These are phyloP conservation scores for Phytophthora idaei DNA, from an alignment of 352 stramenopile species.

Conservation along the genomic window DNA sequence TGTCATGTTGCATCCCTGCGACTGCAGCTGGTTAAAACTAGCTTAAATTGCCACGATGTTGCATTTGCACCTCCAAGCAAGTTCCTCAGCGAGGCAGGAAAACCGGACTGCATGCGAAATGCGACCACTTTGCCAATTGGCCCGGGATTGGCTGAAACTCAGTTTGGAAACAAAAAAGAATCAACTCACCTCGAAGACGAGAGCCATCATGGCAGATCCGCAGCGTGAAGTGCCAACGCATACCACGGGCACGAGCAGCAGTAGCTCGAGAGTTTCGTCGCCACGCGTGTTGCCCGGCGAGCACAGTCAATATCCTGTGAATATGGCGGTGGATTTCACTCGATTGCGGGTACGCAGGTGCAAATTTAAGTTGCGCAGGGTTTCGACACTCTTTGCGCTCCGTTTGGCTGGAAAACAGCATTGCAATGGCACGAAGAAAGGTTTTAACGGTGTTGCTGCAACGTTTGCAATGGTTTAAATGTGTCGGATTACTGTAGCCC, in stretches of 20 bases:
- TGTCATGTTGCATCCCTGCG: too few relatives aligned
- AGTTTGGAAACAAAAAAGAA: slow-evolving; percentile 28
- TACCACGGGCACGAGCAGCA: slow-evolving; percentile 1
- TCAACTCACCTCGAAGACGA: slow-evolving; percentile 11
- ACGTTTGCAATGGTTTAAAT: slow-evolving; percentile 22
- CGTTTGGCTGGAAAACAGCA: not conserved
- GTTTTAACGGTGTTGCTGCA: slow-evolving; percentile 11
- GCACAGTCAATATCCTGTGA: slow-evolving; percentile 59
- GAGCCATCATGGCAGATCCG: slow-evolving; percentile 34
- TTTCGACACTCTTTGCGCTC: slow-evolving; percentile 2
- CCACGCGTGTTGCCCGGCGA: slow-evolving; percentile 30
- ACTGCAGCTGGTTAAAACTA: not conserved
- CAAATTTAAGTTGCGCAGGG: slow-evolving; percentile 3
- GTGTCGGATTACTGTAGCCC: slow-evolving; percentile 27
- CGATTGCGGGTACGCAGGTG: slow-evolving; percentile 53
- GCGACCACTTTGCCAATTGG: not conserved
- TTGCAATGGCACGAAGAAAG: not conserved
- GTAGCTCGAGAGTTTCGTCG: slow-evolving; percentile 7
- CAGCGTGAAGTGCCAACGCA: slow-evolving; percentile 6
- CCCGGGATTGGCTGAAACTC: slow-evolving; percentile 27
- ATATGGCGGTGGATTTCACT: slow-evolving; percentile 75
- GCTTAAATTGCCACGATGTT: not conserved
- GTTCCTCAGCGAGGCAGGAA: not conserved
- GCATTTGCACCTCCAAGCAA: not conserved
- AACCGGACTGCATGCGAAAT: slow-evolving; percentile 8